A percentile compares a stretch with the other conserved stretches of the same genome.
These are phyloP conservation scores for Pleurotus pulmonarius DNA, from an alignment of 768 basidiomycete species.

Conservation along the genomic window DNA sequence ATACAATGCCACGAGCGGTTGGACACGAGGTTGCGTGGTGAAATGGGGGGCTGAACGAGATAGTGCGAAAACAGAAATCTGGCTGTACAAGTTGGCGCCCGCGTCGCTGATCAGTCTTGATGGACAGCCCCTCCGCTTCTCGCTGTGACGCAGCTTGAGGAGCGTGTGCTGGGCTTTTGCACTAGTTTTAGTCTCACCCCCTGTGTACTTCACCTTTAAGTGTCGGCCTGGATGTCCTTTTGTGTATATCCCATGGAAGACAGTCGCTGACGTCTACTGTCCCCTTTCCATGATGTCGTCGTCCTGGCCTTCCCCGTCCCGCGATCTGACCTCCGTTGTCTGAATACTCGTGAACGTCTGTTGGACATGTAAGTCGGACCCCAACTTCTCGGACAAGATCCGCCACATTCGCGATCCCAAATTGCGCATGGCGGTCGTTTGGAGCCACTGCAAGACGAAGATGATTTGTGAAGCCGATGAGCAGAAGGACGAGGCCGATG, in stretches of 20 bases:
- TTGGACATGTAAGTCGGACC: constrained; percentile 64
- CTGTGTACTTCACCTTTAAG: constrained; percentile 28
- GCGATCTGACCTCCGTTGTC: constrained; percentile 17
- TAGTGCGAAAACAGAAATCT: constrained; percentile 62
- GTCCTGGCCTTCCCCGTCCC: constrained; percentile 19
- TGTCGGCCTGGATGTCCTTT: constrained; percentile 16
- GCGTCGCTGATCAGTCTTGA: constrained; percentile 26
- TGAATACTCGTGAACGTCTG: constrained; percentile 1
- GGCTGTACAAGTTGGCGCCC: constrained; percentile 29
- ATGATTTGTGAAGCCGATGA: constrained; percentile 88
- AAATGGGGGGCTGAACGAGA: constrained; percentile 98
- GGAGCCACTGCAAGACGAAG: constrained; percentile 85
- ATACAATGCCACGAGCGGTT: constrained; percentile 71
- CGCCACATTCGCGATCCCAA: constrained; percentile 85
- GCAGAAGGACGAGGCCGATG: constrained; percentile 80
- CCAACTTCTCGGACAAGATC: constrained; percentile 82
- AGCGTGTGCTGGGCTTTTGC: constrained; percentile 53
- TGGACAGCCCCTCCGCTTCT: constrained; percentile 52
- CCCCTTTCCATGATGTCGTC: constrained; percentile 11
- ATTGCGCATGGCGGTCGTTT: constrained; percentile 81
- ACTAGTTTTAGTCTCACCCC: constrained; percentile 57
- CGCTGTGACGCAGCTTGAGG: constrained; percentile 69
- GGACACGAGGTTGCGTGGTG: constrained; percentile 88
- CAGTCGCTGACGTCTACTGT: constrained; percentile 56
- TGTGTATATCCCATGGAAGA: constrained; percentile 30